Percentiles rank a stretch among this genome's conserved stretches.
These are phyloP conservation scores for Calycina herbarum DNA, from an alignment of 2,329 filamentous ascomycete species.

Conservation along the genomic window DNA sequence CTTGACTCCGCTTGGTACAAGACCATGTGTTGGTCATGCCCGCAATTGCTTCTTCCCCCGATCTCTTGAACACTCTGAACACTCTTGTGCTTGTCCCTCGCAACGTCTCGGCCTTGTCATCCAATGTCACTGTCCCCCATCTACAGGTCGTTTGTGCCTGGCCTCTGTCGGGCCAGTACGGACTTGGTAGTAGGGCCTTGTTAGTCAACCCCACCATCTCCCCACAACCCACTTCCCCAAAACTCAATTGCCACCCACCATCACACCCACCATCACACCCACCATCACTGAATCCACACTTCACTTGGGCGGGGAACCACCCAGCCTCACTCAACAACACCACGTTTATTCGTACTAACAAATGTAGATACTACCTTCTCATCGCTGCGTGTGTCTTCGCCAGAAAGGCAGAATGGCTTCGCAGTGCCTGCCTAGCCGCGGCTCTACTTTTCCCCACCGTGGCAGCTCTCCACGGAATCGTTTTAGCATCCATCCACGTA, in stretches of 20 bases:
- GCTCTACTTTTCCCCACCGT: constrained; percentile 63
- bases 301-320: neutral
- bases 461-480: constrained; percentile 63
- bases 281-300: constrained; percentile 4
- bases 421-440: constrained; percentile 62
- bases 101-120: neutral
- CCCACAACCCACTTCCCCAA: neutral
- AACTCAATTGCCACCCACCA: constrained; percentile 1
- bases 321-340: neutral
- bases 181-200: constrained; percentile 53
- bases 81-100: neutral
- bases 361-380: constrained; percentile 59
- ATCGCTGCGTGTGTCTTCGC: constrained; percentile 63
- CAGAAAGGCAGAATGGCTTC: constrained; percentile 61
- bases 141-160: constrained; percentile 55
- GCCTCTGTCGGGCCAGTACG: constrained; percentile 58
- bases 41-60: constrained; percentile 37
- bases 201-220: constrained; percentile 37
- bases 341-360: neutral
- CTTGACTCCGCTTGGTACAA: neutral
- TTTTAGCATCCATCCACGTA: constrained; percentile 59
- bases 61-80: neutral
- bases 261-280: constrained; percentile 1
- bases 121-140: constrained; percentile 20
- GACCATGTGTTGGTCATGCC: constrained; percentile 35